Base-by-base conservation (phyloP, 441 rosid genomes). In the Geranium incanum region DNA sequence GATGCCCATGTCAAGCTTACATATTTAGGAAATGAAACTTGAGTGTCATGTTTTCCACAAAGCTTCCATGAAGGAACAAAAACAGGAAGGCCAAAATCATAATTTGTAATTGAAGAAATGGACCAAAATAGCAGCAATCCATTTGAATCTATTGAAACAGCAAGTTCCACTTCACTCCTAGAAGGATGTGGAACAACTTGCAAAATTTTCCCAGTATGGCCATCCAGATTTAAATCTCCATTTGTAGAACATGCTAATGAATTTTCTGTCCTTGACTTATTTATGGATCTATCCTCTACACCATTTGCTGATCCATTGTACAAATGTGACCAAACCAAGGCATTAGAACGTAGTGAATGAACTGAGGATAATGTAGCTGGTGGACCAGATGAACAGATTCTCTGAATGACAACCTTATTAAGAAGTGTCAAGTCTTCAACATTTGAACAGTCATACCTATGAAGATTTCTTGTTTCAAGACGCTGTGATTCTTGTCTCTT, bases 1-100 rank as follows among this genome's bases (percentile, higher is more conserved):
- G 99, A 88, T 73, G 89, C 95, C 99, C 99, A 94, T 57, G 83
- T 84, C 82, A 94, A 71, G 86, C 95, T 83, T 70, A 95, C 88
- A 83, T 84, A 90, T 81, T 81, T 83, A 21, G 81, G 72, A 68
- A 71, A 80, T 23, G 71, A 74, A 71, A 74, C 83, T 50, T 67
- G 71, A 72, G 80, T 85, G 71, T 38, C 80, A 76, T 87, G 80
- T 79, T 86, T 85, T 77, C 91, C 94, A 74, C 84, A 75, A 74
- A 83, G 74, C 75, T 80, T 88, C 97, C 96, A 89, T 6, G 84
- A 60, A 63, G 96, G 83, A 81, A 66, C 78, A 70, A 81, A 76
- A 69, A 84, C 74, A 68, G 92, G 85, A 76, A 84, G 78, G 75
- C 82, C 81, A 18, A 76, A 77, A 70, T 75, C 72, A 71, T 80